Percentiles rank a stretch among this genome's conserved stretches.
phyloP scores from a whole-genome alignment of 306 rosid species.

The Trifolium dubium region DNA sequence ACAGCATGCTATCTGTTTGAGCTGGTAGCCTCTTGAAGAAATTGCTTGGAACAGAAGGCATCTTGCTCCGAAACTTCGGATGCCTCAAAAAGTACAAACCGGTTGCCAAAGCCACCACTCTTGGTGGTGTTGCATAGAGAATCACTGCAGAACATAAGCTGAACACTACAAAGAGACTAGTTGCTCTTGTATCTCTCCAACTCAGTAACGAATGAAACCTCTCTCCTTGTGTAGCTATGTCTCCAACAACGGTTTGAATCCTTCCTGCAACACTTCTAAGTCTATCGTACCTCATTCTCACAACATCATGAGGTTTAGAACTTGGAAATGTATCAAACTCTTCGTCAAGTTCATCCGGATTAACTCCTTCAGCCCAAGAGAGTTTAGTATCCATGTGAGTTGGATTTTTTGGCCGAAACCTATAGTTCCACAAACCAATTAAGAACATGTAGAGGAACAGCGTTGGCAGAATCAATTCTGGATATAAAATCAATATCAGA shows the following conservation, averaged over 20 bases:
- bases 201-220: constrained; percentile 80
- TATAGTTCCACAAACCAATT: constrained; percentile 92
- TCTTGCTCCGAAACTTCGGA: constrained; percentile 83
- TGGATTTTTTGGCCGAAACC: constrained; percentile 73
- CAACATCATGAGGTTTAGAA: constrained; percentile 64
- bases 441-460: constrained; percentile 89
- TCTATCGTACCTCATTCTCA: constrained; percentile 88
- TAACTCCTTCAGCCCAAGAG: constrained; percentile 87
- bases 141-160: constrained; percentile 73
- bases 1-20: constrained; percentile 74
- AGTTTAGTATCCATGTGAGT: constrained; percentile 88
- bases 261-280: constrained; percentile 91
- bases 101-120: constrained; percentile 71
- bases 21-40: constrained; percentile 93
- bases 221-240: constrained; percentile 97
- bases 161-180: constrained; percentile 70
- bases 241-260: constrained; percentile 92
- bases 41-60: constrained; percentile 82
- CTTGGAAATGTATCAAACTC: constrained; percentile 95
- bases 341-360: constrained; percentile 90
- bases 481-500: constrained; percentile 79
- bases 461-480: constrained; percentile 91
- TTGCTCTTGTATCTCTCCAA: constrained; percentile 96
- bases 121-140: constrained; percentile 74
- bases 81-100: constrained; percentile 78